phyloP scores from a whole-genome alignment of 1,284 basidiomycete species.

The Papiliotrema flavescens region DNA sequence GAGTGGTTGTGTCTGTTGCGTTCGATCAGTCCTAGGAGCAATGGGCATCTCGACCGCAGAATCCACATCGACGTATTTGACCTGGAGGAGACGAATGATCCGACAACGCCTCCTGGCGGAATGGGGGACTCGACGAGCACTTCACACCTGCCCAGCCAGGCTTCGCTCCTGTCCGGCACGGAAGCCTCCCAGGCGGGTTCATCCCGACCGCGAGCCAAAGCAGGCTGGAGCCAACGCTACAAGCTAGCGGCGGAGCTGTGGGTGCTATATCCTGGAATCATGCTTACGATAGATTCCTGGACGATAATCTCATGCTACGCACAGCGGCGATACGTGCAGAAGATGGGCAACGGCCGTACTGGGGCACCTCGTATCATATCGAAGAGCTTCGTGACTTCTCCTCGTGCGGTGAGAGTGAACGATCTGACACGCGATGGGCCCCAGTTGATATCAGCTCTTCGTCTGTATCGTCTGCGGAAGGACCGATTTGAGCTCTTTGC shows the following conservation, averaged over 20 bases:
- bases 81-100: neutral
- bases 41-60: neutral
- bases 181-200: neutral
- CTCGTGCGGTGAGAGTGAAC: conserved; percentile 18
- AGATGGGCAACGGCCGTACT: conserved; percentile 18
- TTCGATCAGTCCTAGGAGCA: neutral
- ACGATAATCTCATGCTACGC: neutral
- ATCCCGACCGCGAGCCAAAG: neutral
- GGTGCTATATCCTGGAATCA: neutral
- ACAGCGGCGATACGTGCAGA: neutral
- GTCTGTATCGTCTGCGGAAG: conserved; percentile 8
- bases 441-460: conserved; percentile 4
- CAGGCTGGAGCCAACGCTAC: neutral
- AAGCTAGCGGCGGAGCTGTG: neutral
- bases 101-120: neutral
- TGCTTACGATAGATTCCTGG: neutral
- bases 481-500: conserved; percentile 12
- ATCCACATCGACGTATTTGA: neutral
- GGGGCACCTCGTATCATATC: conserved; percentile 28
- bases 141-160: neutral
- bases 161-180: neutral
- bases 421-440: conserved; percentile 7
- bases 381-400: conserved; percentile 17
- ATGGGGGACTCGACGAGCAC: neutral
- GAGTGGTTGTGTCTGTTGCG: neutral